Conservation (phyloP, 495 filamentous ascomycete species). For the Penicillium dipodomyicola region DNA sequence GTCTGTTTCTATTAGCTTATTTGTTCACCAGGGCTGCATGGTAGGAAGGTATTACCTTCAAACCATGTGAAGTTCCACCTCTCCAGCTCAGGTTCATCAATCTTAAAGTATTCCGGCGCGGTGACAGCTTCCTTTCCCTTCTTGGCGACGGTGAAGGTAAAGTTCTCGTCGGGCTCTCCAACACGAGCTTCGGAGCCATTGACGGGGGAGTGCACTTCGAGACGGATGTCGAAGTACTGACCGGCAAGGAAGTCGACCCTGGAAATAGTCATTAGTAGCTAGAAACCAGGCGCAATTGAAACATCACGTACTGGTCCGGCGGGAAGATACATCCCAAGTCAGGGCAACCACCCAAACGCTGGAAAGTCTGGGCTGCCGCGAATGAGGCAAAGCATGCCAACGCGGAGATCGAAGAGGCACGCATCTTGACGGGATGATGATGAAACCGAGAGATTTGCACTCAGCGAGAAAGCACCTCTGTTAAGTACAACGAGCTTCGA, state of each 20-base stretch:
- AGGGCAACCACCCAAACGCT: constrained; percentile 67
- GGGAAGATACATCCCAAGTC: constrained; percentile 72
- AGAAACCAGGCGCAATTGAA: neutral
- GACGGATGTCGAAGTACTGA: constrained; percentile 71
- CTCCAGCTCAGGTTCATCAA: constrained; percentile 61
- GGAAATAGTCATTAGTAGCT: neutral
- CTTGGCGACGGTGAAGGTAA: constrained; percentile 66
- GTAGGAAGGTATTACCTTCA: constrained; percentile 45
- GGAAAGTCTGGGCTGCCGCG: constrained; percentile 60
- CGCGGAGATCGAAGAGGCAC: constrained; percentile 17
- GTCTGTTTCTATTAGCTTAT: constrained; percentile 41
- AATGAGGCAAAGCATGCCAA: constrained; percentile 25
- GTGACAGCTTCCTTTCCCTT: constrained; percentile 37
- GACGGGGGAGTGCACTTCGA: constrained; percentile 72
- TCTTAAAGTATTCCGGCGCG: constrained; percentile 58
- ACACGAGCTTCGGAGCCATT: constrained; percentile 70
- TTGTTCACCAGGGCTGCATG: too few species aligned
- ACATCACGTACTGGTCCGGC: constrained; percentile 59
- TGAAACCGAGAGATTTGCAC: neutral
- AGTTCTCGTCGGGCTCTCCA: constrained; percentile 61
- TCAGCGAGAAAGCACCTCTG: neutral
- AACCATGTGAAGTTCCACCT: constrained; percentile 70
- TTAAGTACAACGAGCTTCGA: neutral
- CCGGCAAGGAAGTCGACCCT: constrained; percentile 68
- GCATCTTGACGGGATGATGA: constrained; percentile 24